Base-by-base conservation (phyloP, 2,329 filamentous ascomycete species). In the Sporothrix globosa region DNA sequence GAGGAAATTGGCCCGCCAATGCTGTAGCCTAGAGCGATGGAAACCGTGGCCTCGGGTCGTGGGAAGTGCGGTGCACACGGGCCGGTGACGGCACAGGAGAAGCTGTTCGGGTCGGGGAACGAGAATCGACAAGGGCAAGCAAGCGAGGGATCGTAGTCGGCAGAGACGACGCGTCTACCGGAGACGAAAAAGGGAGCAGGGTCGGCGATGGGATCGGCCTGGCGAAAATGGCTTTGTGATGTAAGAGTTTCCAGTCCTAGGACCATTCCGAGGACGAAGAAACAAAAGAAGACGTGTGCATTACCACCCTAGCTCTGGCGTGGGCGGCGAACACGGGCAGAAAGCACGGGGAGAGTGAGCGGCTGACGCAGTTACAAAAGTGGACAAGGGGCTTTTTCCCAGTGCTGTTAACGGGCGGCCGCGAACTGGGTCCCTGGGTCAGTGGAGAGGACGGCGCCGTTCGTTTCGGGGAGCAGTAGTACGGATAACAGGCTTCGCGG, bases 281-380 rank as follows among this genome's bases (percentile, higher is more conserved):
- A 50, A 61, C 44, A 70, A 70, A 72, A 67, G 69, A 73, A 66
- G 72, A 72, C 72, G 72, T 73, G 72, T 73, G 73, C 72, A 74
- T 71, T 72, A 71, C 69, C 48, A 68, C 69, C 68, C 69, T 70
- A 73, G 69, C 61, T 73, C 30, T 27, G 53, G 19, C 27, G 10
- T 54, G 68, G 72, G 72, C 72, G 73, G 73, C 73, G 72, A 74
- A 69, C 60, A 67, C 30, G 52, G 73, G 73, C 73, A 74, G 73
- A 74, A 73, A 68, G 56, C 58, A 63, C 67, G 4, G 34, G 34
- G 34, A 41, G 60, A 50, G 58, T 48, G 61, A 70, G 61, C 69
- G 61, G 72, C 67, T 70, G 69, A 70, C 67, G 67, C 68, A 68
- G 63, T 19, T 24, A 58, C 52, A 27, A 58, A 34, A 67, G 61